Evolutionary conservation across 148 eudicot species (phyloP).

Genomic region (Chenopodium berlandieri): DNA sequence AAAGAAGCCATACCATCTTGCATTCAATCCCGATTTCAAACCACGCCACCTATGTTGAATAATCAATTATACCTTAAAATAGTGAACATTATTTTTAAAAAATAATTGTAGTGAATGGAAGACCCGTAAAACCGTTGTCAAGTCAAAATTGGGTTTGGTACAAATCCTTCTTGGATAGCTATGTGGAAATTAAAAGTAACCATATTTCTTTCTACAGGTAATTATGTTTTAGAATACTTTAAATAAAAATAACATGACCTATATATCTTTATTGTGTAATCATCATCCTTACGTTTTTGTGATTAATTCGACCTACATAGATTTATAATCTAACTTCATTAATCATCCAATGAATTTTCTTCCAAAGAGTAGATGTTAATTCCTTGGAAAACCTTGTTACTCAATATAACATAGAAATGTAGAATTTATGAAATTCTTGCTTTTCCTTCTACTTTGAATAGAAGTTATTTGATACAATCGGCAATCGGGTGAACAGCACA

Average conservation of each 20-base stretch:
- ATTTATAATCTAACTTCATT: not conserved
- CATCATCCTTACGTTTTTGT: not conserved
- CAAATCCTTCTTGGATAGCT: conserved; percentile 6
- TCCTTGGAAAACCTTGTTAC: not conserved
- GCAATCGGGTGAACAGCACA: too few relatives aligned
- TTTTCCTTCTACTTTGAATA: not conserved
- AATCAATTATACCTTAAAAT: too few relatives aligned
- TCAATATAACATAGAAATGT: not conserved
- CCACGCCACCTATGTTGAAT: not conserved
- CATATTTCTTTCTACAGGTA: not conserved
- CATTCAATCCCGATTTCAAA: too few relatives aligned
- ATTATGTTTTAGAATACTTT: not conserved
- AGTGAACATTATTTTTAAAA: not conserved
- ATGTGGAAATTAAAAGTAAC: not conserved
- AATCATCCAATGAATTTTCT: not conserved
- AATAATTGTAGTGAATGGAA: not conserved
- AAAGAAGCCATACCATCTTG: too few relatives aligned
- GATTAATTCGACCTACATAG: too few relatives aligned
- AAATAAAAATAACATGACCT: not conserved
- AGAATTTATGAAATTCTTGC: not conserved
- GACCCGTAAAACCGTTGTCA: not conserved
- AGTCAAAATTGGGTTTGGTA: conserved; percentile 21
- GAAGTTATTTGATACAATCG: not conserved
- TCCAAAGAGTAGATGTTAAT: not conserved
- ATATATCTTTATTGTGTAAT: not conserved